phyloP scores from a whole-genome alignment of 257 asterid genomes.

The Plantago ovata region DNA sequence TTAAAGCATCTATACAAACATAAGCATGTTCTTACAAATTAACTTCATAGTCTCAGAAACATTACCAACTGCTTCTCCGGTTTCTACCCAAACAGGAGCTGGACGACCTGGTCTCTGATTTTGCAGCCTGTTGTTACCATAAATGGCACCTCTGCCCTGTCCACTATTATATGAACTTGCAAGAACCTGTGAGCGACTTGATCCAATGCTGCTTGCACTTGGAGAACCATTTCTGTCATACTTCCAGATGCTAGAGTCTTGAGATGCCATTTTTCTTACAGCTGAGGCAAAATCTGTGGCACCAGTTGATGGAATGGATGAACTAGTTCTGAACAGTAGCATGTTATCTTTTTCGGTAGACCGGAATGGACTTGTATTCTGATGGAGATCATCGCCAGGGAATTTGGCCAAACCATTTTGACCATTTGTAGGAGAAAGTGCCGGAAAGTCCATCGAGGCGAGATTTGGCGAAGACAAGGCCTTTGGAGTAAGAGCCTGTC shows the following conservation, averaged over 20 bases:
- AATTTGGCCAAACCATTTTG: constrained; percentile 45
- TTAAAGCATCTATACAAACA: constrained; percentile 38
- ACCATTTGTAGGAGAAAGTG: constrained; percentile 59
- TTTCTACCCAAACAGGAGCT: constrained; percentile 69
- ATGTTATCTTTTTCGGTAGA: constrained; percentile 43
- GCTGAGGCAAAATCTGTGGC: constrained; percentile 75
- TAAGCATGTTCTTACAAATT: constrained; percentile 18
- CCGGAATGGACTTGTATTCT: constrained; percentile 38
- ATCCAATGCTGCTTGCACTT: constrained; percentile 58
- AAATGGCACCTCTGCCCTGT: constrained; percentile 41
- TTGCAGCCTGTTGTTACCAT: constrained; percentile 43
- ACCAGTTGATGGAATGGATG: constrained; percentile 63
- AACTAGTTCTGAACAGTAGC: constrained; percentile 42
- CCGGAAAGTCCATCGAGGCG: constrained; percentile 81
- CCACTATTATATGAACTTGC: constrained; percentile 55
- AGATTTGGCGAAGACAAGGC: constrained; percentile 70
- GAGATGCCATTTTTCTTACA: constrained; percentile 70
- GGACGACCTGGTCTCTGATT: constrained; percentile 61
- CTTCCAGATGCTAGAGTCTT: constrained; percentile 74
- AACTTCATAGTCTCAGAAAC: constrained; percentile 28
- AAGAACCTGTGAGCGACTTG: constrained; percentile 63
- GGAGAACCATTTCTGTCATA: constrained; percentile 55
- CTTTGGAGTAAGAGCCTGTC: constrained; percentile 49
- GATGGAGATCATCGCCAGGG: constrained; percentile 47
- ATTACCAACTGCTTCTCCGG: constrained; percentile 87